These are phyloP conservation scores for Ilex paraguariensis DNA, from an alignment of 305 asterid species.

Conservation along the genomic window DNA sequence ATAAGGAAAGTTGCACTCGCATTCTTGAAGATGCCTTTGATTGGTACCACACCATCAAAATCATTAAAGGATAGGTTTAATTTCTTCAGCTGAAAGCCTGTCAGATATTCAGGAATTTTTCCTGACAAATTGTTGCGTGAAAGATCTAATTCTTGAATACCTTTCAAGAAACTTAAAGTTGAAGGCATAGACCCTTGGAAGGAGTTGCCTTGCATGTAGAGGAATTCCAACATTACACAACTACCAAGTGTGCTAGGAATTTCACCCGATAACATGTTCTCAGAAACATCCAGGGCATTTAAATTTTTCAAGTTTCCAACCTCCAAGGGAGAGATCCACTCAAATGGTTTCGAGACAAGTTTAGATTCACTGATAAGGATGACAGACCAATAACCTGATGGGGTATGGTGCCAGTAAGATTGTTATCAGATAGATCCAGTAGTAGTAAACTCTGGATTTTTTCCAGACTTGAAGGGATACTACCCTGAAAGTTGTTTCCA, in stretches of 20 bases:
- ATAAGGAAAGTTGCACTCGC: not conserved
- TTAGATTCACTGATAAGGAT: not conserved
- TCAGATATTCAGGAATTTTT: not conserved
- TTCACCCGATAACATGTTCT: not conserved
- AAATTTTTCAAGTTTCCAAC: not conserved
- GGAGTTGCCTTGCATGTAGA: not conserved
- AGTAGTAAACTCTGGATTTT: constrained; percentile 9
- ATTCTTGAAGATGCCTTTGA: not conserved
- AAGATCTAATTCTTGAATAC: not conserved
- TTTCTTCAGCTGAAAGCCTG: not conserved
- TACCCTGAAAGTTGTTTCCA: not conserved
- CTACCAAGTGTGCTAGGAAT: not conserved
- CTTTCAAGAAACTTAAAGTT: not conserved
- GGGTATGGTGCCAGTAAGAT: constrained; percentile 18
- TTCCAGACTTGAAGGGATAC: constrained; percentile 7
- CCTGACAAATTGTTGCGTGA: not conserved
- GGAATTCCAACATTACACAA: not conserved
- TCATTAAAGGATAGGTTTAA: not conserved
- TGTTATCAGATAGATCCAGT: constrained; percentile 11
- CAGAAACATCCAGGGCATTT: not conserved
- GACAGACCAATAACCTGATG: not conserved
- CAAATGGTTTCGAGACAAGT: not conserved
- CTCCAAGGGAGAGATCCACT: not conserved
- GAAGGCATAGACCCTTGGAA: not conserved
- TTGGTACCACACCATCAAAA: not conserved